A percentile compares a stretch with the other conserved stretches of the same genome.
phyloP scores from a whole-genome alignment of 768 basidiomycete species.

The Agrocybe pediades region DNA sequence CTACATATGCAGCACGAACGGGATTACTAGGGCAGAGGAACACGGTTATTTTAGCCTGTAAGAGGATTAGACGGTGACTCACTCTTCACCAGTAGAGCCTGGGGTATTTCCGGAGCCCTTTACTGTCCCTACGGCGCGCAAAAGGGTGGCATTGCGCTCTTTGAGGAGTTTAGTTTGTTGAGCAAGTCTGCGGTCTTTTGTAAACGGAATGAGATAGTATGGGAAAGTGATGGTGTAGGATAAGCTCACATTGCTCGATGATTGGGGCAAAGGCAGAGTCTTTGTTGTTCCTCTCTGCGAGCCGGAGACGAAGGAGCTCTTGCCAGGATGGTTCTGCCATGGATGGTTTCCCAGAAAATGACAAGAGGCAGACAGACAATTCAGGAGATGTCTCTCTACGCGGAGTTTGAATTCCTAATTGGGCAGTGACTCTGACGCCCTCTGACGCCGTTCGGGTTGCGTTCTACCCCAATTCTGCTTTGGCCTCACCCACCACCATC shows the following conservation, averaged over 20 bases:
- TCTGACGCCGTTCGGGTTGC: slow-evolving; percentile 18
- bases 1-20: slow-evolving; percentile 84
- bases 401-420: slow-evolving; percentile 45
- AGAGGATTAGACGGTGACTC: slow-evolving; percentile 25
- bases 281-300: slow-evolving; percentile 80
- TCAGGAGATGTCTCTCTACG: slow-evolving; percentile 10
- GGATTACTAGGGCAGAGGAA: slow-evolving; percentile 58
- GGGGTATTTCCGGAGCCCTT: slow-evolving; percentile 64
- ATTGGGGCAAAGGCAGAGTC: slow-evolving; percentile 82
- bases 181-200: slow-evolving; percentile 84
- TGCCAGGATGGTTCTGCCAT: slow-evolving; percentile 86
- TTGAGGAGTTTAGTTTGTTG: slow-evolving; percentile 91
- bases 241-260: slow-evolving; percentile 86
- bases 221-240: slow-evolving; percentile 11
- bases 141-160: slow-evolving; percentile 86
- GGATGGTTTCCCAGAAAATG: slow-evolving; percentile 12
- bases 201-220: slow-evolving; percentile 10
- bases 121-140: slow-evolving; percentile 81
- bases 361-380: background rate
- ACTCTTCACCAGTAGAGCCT: slow-evolving; percentile 70
- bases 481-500: slow-evolving; percentile 1
- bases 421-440: slow-evolving; percentile 14
- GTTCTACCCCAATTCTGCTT: slow-evolving; percentile 10
- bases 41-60: slow-evolving; percentile 15
- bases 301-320: slow-evolving; percentile 74